phyloP scores from a whole-genome alignment of 305 asterid genomes.

The Vinca major region DNA sequence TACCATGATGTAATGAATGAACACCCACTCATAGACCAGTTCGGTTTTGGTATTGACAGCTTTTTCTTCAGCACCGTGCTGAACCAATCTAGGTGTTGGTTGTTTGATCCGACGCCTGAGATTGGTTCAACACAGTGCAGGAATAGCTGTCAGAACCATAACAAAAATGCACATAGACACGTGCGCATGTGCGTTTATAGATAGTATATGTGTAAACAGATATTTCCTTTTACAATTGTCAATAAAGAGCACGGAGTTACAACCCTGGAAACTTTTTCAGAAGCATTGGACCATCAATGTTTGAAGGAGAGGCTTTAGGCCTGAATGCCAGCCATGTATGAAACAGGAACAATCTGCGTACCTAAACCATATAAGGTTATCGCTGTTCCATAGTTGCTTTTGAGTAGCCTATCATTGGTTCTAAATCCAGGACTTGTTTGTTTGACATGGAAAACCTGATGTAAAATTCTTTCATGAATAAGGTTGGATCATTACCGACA shows the following conservation, averaged over 20 bases:
- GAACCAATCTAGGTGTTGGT: too few species aligned
- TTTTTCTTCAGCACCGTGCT: too few species aligned
- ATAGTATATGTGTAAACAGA: not conserved
- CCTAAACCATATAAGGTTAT: conserved; percentile 78
- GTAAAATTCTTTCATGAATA: conserved; percentile 12
- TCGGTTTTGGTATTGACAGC: too few species aligned
- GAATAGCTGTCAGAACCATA: too few species aligned
- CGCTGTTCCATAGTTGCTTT: conserved; percentile 3
- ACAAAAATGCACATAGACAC: not conserved
- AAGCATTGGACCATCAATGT: conserved; percentile 79
- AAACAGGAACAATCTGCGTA: conserved; percentile 68
- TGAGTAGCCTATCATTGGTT: not conserved
- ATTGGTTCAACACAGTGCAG: too few species aligned
- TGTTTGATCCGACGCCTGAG: too few species aligned
- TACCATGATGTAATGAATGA: not conserved
- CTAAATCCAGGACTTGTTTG: not conserved
- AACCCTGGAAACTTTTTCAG: conserved; percentile 29
- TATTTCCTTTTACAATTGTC: not conserved
- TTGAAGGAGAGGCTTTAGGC: conserved; percentile 93
- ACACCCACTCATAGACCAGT: not conserved
- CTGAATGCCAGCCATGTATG: conserved; percentile 88
- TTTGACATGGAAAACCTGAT: conserved; percentile 9
- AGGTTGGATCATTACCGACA: conserved; percentile 81
- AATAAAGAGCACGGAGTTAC: not conserved
- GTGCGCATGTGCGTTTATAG: not conserved